Evolutionary conservation across 305 asterid genomes (phyloP), one percentile per base, ranked within the genome.

Genomic region (Solanum hybrid): DNA sequence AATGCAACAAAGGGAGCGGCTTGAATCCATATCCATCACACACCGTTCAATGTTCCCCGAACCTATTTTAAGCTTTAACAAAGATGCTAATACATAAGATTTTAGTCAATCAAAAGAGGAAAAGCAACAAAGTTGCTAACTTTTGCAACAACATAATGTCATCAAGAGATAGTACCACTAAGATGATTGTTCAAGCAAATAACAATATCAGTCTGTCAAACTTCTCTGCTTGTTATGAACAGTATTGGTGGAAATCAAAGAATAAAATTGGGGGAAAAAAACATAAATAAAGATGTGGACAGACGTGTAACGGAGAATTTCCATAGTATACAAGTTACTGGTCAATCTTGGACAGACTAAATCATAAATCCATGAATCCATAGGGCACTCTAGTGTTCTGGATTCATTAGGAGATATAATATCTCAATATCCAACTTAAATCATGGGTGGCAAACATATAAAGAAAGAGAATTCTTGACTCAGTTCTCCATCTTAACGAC

Each of bases 1-100:
- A 89, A 92, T 32, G 41, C 79, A 61, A 78, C 29, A 90, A 34
- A 75, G 89, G 82, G 45, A 91, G 83, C 70, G 68, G 83, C 84
- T 77, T 75, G 94, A 81, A 90, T 92, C 95, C 99, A 96, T 96
- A 92, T 92, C 92, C 86, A 91, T 92, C 92, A 78, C 41, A 89
- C 45, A 83, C 92, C 9, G 79, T 91, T 94, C 94, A 92, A 89
- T 70, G 90, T 68, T 31, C 41, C 76, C 8, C 4, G 12, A 86
- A 89, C 92, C 94, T 92, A 79, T 89, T 90, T 17, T 70, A 87
- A 92, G 89, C 89, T 83, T 32, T 86, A 29, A 38, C 31, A 75
- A 90, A 79, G 70, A 80, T 86, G 88, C 90, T 29, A 90, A 75
- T 41, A 90, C 90, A 89, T 88, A 89, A 89, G 84, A 37, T 37